Evolutionary conservation across 2,329 filamentous ascomycete genomes (phyloP).

Genomic region (Botrytis elliptica): DNA sequence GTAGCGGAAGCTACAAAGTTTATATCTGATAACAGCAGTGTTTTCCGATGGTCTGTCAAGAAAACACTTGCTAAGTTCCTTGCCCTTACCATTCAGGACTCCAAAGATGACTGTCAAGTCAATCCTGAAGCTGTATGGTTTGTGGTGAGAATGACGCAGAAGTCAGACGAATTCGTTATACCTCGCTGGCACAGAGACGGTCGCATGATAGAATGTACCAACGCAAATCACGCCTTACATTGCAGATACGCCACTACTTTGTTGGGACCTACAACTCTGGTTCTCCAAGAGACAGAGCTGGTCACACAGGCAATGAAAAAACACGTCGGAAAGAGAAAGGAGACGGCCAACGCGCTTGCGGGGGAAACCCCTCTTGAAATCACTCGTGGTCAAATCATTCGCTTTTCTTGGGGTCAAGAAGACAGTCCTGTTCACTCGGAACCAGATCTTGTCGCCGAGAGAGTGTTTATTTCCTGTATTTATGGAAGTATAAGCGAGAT

Average conservation of each 20-base stretch:
- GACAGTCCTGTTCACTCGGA: conserved; percentile 23
- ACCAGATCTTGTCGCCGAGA: conserved; percentile 14
- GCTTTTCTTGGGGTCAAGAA: conserved; percentile 19
- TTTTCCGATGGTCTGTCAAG: not conserved
- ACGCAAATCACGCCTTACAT: not conserved
- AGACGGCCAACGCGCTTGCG: not conserved
- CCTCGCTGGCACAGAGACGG: conserved; percentile 21
- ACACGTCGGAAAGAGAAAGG: not conserved
- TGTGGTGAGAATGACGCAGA: not conserved
- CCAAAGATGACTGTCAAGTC: not conserved
- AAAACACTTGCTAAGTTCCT: not conserved
- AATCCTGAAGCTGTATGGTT: conserved; percentile 10
- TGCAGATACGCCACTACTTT: conserved; percentile 11
- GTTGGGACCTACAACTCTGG: conserved; percentile 6
- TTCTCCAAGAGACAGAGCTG: conserved; percentile 13
- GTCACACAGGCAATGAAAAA: not conserved
- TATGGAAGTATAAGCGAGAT: not conserved
- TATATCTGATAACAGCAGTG: conserved; percentile 1
- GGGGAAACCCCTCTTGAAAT: not conserved
- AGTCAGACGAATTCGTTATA: not conserved
- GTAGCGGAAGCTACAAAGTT: conserved; percentile 11
- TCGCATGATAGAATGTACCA: conserved; percentile 9
- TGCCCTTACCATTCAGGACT: conserved; percentile 1
- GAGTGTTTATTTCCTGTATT: conserved; percentile 15
- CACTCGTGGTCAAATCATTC: conserved; percentile 2